These are phyloP conservation scores for Hippophae tibetana DNA, from an alignment of 306 rosid genomes.

Conservation along the genomic window DNA sequence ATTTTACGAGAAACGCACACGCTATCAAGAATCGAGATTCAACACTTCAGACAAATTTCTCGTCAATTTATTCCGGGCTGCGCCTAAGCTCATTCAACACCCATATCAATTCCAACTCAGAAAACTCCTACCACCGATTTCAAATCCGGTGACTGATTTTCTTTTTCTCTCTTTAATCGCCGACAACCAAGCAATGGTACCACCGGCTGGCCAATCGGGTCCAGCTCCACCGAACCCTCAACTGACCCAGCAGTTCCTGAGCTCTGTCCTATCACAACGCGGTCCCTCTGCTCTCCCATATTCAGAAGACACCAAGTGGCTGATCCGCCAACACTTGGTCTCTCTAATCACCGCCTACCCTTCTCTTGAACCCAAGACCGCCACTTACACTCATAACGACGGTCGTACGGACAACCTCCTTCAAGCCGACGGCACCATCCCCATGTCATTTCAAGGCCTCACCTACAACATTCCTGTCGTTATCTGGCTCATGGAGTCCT, in stretches of 20 bases:
- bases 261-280: conserved; percentile 87
- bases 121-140: too few relatives aligned
- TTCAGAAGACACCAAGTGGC: conserved; percentile 78
- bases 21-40: too few relatives aligned
- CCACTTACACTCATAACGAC: conserved; percentile 84
- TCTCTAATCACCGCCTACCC: conserved; percentile 46
- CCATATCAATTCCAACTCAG: too few relatives aligned
- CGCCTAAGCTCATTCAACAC: too few relatives aligned
- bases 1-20: too few relatives aligned
- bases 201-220: conserved; percentile 32
- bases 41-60: too few relatives aligned
- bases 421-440: conserved; percentile 81
- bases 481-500: conserved; percentile 86
- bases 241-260: conserved; percentile 55
- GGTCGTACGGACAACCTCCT: conserved; percentile 90
- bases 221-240: conserved; percentile 35
- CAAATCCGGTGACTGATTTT: too few relatives aligned
- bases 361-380: conserved; percentile 78
- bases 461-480: conserved; percentile 88
- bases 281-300: conserved; percentile 92
- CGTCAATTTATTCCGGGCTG: too few relatives aligned
- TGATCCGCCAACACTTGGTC: conserved; percentile 77
- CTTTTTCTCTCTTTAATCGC: too few relatives aligned
- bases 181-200: conserved; percentile 23
- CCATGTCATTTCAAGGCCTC: conserved; percentile 57